These are phyloP conservation scores for Hortaea sp. DNA, from an alignment of 2,329 filamentous ascomycete genomes.

Conservation along the genomic window DNA sequence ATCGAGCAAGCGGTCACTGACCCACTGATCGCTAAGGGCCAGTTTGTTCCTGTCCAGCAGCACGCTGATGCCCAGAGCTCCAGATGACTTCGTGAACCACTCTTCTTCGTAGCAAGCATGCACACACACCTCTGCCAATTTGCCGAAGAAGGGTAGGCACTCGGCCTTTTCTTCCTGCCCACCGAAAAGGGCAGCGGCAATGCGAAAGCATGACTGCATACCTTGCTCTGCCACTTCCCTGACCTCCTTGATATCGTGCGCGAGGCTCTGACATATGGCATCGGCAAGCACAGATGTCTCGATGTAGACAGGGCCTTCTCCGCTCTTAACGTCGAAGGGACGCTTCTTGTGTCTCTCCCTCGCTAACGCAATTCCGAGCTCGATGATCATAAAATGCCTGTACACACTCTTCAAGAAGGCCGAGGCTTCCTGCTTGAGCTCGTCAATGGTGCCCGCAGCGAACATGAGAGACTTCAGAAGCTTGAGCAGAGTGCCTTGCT, in stretches of 20 bases:
- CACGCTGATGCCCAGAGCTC: slow-evolving; percentile 80
- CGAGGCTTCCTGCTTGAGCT: slow-evolving; percentile 67
- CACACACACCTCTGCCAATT: slow-evolving; percentile 74
- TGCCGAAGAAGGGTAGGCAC: slow-evolving; percentile 72
- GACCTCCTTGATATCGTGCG: slow-evolving; percentile 71
- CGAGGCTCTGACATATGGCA: slow-evolving; percentile 78
- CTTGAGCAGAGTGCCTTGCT: slow-evolving; percentile 74
- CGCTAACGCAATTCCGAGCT: slow-evolving; percentile 76
- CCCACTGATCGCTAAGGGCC: slow-evolving; percentile 74
- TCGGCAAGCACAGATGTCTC: slow-evolving; percentile 82
- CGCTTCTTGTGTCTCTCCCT: slow-evolving; percentile 66
- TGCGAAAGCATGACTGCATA: slow-evolving; percentile 67
- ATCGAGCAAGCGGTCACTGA: slow-evolving; percentile 71
- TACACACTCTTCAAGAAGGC: slow-evolving; percentile 71
- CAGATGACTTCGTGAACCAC: slow-evolving; percentile 96
- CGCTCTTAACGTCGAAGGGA: slow-evolving; percentile 72
- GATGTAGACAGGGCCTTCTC: slow-evolving; percentile 78
- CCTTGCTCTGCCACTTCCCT: slow-evolving; percentile 73
- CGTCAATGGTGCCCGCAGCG: slow-evolving; percentile 64
- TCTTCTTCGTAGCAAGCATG: slow-evolving; percentile 96
- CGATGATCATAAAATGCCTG: slow-evolving; percentile 80
- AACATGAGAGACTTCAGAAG: slow-evolving; percentile 83
- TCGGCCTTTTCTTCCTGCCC: slow-evolving; percentile 62
- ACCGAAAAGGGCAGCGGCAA: slow-evolving; percentile 62
- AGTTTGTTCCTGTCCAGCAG: slow-evolving; percentile 76